Evolutionary conservation across 306 rosid genomes (phyloP).

Genomic region (Sophora flavescens): DNA sequence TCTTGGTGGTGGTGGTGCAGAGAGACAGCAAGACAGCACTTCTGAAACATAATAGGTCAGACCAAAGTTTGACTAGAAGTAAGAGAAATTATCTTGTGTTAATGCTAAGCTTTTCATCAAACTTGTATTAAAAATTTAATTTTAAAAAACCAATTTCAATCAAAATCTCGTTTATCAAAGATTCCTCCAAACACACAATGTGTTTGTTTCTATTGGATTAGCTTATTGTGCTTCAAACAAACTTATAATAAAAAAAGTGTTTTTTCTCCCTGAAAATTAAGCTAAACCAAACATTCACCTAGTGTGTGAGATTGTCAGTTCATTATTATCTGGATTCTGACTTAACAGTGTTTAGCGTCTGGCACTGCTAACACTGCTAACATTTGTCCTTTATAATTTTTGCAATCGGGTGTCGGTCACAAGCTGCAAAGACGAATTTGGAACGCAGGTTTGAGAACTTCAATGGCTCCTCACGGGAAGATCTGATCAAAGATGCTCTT

Average conservation of each 20-base stretch:
- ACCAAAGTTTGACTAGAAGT: neutral
- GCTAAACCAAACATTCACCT: no score
- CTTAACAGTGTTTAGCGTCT: neutral
- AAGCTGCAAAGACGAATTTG: slow-evolving; percentile 98
- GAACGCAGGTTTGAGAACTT: slow-evolving; percentile 87
- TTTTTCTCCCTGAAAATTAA: neutral
- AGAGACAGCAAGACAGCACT: slow-evolving; percentile 4
- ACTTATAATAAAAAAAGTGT: no score
- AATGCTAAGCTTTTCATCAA: no score
- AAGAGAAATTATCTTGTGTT: no score
- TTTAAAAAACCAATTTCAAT: no score
- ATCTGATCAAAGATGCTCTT: slow-evolving; percentile 94
- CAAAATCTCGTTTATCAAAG: no score
- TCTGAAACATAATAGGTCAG: neutral
- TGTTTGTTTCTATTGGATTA: no score
- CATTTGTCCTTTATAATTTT: no score
- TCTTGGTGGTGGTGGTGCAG: neutral
- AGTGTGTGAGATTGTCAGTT: neutral
- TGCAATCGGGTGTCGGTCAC: slow-evolving; percentile 98
- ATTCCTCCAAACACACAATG: no score
- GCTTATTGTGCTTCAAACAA: no score
- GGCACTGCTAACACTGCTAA: neutral
- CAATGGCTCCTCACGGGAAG: slow-evolving; percentile 70
- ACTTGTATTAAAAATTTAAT: no score
- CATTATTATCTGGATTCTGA: neutral